Percentiles rank a stretch among this genome's conserved stretches.
These are phyloP conservation scores for Coemansia reversa DNA, from an alignment of 192 early-diverging fungal genomes.

Conservation along the genomic window DNA sequence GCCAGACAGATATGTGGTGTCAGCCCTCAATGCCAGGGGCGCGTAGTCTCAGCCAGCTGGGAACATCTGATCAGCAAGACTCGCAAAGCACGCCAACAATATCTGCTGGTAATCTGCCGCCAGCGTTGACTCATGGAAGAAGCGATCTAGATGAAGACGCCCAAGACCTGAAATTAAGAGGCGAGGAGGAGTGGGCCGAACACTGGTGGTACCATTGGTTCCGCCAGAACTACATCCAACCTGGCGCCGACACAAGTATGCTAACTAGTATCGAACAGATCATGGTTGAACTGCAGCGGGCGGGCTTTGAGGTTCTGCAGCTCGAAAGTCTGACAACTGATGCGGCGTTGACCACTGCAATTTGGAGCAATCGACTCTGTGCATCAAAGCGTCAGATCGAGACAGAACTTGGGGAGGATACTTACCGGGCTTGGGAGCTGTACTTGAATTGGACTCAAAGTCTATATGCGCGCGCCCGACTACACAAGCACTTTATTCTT, in stretches of 20 bases:
- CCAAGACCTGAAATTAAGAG: not conserved
- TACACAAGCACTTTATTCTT: conserved; percentile 50
- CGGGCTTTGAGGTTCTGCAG: conserved; percentile 50
- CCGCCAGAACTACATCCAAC: conserved; percentile 44
- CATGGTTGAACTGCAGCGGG: conserved; percentile 45
- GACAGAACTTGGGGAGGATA: conserved; percentile 39
- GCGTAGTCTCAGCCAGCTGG: no score
- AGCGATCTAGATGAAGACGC: not conserved
- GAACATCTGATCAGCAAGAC: not conserved
- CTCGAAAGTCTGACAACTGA: conserved; percentile 52
- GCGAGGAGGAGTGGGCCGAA: conserved; percentile 44
- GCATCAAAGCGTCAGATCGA: conserved; percentile 50
- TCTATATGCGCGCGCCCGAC: conserved; percentile 40
- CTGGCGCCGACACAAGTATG: conserved; percentile 49
- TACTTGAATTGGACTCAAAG: conserved; percentile 56
- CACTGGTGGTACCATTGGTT: conserved; percentile 57
- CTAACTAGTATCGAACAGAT: conserved; percentile 41
- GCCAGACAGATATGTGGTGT: no score
- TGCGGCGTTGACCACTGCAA: conserved; percentile 38
- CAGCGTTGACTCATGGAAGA: not conserved
- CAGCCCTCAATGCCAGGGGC: no score
- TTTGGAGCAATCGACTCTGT: conserved; percentile 43
- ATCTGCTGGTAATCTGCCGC: not conserved
- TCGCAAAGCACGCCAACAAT: not conserved
- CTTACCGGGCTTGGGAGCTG: conserved; percentile 51